A percentile compares a stretch with the other conserved stretches of the same genome.
Conservation (phyloP, 495 filamentous ascomycete genomes). For the Aspergillus bridgeri region DNA sequence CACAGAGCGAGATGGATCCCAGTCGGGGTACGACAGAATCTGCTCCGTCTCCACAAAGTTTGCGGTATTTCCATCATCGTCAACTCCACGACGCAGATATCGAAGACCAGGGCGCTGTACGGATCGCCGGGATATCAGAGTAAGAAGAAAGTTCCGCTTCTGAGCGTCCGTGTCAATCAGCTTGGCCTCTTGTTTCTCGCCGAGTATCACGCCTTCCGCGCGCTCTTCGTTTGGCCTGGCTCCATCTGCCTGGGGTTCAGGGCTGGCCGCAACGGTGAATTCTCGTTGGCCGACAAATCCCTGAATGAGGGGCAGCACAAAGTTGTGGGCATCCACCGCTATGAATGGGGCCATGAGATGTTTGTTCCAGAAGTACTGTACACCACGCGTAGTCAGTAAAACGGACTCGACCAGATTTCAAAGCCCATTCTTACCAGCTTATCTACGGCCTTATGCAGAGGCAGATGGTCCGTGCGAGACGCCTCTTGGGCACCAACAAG, state of each 20-base stretch:
- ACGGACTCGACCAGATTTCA: neutral
- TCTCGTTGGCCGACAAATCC: conserved; percentile 88
- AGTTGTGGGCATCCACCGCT: conserved; percentile 53
- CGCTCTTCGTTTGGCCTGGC: conserved; percentile 18
- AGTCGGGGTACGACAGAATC: conserved; percentile 66
- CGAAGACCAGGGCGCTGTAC: conserved; percentile 80
- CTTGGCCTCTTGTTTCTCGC: conserved; percentile 31
- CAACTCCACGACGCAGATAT: conserved; percentile 87
- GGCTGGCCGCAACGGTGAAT: conserved; percentile 61
- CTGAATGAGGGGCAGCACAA: conserved; percentile 84
- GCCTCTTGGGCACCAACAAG: conserved; percentile 49
- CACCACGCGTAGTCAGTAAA: conserved; percentile 3
- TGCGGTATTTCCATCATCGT: conserved; percentile 83
- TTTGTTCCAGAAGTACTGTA: conserved; percentile 86
- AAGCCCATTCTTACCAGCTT: conserved; percentile 51
- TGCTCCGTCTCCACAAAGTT: conserved; percentile 94
- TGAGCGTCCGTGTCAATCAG: conserved; percentile 20
- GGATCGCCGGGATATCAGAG: conserved; percentile 81
- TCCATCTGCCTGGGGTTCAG: conserved; percentile 14
- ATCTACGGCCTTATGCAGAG: conserved; percentile 72
- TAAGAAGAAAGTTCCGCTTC: conserved; percentile 63
- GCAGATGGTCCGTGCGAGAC: conserved; percentile 39
- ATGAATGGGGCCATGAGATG: conserved; percentile 73
- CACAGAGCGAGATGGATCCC: conserved; percentile 57
- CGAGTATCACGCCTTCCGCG: conserved; percentile 30